Percentiles rank a stretch among this genome's conserved stretches.
Evolutionary conservation across 2,329 filamentous ascomycete genomes (phyloP).

Genomic region (Aureobasidium sp.): DNA sequence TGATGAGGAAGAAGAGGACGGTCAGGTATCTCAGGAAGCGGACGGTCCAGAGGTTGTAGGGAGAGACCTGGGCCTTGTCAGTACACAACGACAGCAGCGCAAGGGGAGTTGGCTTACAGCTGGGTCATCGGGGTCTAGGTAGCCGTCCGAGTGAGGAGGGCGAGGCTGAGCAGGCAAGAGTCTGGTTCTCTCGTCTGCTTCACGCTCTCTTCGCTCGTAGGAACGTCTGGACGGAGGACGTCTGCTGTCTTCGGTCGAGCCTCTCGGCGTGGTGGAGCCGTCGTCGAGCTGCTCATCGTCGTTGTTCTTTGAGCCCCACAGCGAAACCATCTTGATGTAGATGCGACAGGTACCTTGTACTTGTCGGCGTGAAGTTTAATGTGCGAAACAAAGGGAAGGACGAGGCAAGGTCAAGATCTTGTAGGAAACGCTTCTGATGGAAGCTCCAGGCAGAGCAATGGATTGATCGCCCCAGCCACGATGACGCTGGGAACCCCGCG

Average conservation of each 20-base stretch:
- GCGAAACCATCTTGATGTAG: slow-evolving; percentile 36
- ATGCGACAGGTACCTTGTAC: slow-evolving; percentile 11
- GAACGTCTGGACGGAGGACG: slow-evolving; percentile 22
- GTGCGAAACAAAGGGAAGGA: not conserved
- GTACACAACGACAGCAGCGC: not conserved
- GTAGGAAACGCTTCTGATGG: not conserved
- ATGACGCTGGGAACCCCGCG: not conserved
- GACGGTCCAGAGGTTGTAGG: slow-evolving; percentile 91
- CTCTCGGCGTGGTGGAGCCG: slow-evolving; percentile 22
- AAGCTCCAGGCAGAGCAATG: slow-evolving; percentile 4
- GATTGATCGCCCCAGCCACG: not conserved
- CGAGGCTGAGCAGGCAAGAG: slow-evolving; percentile 51
- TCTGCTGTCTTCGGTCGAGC: slow-evolving; percentile 13
- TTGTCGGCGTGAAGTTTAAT: not conserved
- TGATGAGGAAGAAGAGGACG: slow-evolving; percentile 62
- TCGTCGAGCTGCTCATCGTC: slow-evolving; percentile 27
- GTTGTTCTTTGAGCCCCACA: slow-evolving; percentile 46
- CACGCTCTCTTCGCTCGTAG: slow-evolving; percentile 23
- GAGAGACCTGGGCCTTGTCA: slow-evolving; percentile 50
- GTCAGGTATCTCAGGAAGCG: slow-evolving; percentile 71
- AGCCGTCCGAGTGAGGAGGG: slow-evolving; percentile 55
- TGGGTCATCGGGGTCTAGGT: slow-evolving; percentile 70
- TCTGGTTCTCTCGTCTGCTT: slow-evolving; percentile 53
- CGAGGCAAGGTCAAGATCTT: slow-evolving; percentile 8
- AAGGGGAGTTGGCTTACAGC: slow-evolving; percentile 48